Conservation (phyloP, 257 asterid species). For the Craterostigma plantagineum region DNA sequence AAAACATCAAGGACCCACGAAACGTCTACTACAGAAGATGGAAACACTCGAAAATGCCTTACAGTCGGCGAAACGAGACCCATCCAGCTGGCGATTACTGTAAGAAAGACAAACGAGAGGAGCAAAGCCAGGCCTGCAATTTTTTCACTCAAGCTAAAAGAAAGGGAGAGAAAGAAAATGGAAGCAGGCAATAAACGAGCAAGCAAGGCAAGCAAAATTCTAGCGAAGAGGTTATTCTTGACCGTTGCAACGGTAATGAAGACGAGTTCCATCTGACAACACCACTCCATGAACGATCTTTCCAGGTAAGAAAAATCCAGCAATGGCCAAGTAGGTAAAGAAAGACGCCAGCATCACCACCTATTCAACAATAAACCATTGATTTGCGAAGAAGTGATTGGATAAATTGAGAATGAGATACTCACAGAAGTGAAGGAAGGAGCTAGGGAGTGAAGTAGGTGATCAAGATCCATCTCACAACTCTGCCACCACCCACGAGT, state of each 20-base stretch:
- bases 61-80: conserved; percentile 54
- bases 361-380: conserved; percentile 13
- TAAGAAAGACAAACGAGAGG: conserved; percentile 32
- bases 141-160: not conserved
- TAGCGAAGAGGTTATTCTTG: not conserved
- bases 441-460: too few species aligned
- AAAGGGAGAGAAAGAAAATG: not conserved
- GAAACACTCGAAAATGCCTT: not conserved
- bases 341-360: conserved; percentile 38
- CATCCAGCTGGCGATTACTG: conserved; percentile 55
- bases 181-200: not conserved
- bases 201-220: conserved; percentile 3
- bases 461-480: too few species aligned
- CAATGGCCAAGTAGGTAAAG: conserved; percentile 49
- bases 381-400: too few species aligned
- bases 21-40: too few species aligned
- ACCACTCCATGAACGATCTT: conserved; percentile 47
- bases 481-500: too few species aligned
- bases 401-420: too few species aligned
- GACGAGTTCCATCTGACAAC: conserved; percentile 65
- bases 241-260: conserved; percentile 82
- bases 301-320: conserved; percentile 78
- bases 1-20: too few species aligned
- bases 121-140: conserved; percentile 43
- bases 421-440: too few species aligned